Base-by-base conservation (phyloP, 805 yeast genomes). In the Candida khao-thaluensis region DNA sequence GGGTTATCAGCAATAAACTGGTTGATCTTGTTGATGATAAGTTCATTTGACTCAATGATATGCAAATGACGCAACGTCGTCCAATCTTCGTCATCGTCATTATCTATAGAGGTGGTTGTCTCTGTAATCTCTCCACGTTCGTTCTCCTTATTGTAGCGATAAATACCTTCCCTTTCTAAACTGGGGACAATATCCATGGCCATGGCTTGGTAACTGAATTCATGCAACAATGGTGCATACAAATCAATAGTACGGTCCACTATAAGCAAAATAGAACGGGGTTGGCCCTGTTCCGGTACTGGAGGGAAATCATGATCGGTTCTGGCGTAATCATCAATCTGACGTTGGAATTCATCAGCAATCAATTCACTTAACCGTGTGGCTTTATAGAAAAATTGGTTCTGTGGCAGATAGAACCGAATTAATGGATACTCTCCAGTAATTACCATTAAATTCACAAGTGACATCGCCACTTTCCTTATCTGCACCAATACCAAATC, bases 341-440 rank as follows among this genome's bases (percentile, higher is more conserved):
- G 79, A 3, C 62, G 51, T 57, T 89, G 95, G 44, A 90, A 82
- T 41, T 73, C 77, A 20, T 64, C 66, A 1, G 97, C 96, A 33
- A 91, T 70, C 59, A 82, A 66, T 51, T 74, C 77, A 2, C 93
- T 84, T 18, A 85, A 64, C 20, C 76, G 60, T 3, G 81, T 65
- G 0, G 89, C 82, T 17, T 73, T 71, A 33, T 47, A 44, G 48
- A 77, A 73, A 21, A 64, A 57, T 7, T 71, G 68, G 26, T 76
- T 64, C 12, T 73, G 66, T 29, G 74, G 74, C 7, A 77, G 69
- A 54, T 79, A 82, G 61, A 78, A 86, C 49, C 99, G 71, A 15
- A 93, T 77, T 30, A 84, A 75, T 2, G 99, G 99, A 50, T 84
- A 86, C 54, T 90, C 97, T 10, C 95, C 95, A 1, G 93, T 79